Percentiles rank a stretch among this genome's conserved stretches.
Conservation (phyloP, 371 early-diverging fungal genomes). For the Amoeboaphelidium occidentale region DNA sequence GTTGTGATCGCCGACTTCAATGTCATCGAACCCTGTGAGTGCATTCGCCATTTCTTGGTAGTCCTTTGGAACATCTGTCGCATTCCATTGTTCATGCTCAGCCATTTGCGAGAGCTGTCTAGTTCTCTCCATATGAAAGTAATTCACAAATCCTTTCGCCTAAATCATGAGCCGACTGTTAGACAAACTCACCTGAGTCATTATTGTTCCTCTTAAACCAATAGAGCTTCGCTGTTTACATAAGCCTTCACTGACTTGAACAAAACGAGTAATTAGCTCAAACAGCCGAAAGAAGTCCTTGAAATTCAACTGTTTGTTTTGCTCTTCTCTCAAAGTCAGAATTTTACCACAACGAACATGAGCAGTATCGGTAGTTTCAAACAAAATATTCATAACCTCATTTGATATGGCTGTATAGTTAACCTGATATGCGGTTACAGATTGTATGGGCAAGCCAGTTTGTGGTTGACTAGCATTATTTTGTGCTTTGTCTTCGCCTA, state of each 20-base stretch:
- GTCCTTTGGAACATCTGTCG: constrained; percentile 65
- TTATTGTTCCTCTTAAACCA: constrained; percentile 49
- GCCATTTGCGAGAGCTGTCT: constrained; percentile 62
- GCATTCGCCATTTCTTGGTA: constrained; percentile 57
- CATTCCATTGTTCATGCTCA: constrained; percentile 84
- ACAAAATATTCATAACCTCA: not conserved
- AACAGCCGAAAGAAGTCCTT: constrained; percentile 62
- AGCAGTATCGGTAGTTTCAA: constrained; percentile 41
- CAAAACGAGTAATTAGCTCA: constrained; percentile 43
- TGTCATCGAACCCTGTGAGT: not conserved
- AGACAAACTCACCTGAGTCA: constrained; percentile 26
- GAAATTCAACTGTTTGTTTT: constrained; percentile 57
- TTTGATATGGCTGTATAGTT: not conserved
- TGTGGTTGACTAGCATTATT: not conserved
- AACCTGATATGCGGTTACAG: not conserved
- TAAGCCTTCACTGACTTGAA: constrained; percentile 35
- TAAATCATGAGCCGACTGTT: constrained; percentile 5
- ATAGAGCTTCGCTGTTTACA: constrained; percentile 61
- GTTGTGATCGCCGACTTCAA: not conserved
- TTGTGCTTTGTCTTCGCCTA: not conserved
- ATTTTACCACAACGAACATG: constrained; percentile 67
- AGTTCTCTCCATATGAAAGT: constrained; percentile 69
- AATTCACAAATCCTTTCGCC: constrained; percentile 57
- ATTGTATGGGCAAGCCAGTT: not conserved
- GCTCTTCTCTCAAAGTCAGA: constrained; percentile 57